phyloP scores from a whole-genome alignment of 208 protist genomes.

The Trypanosoma scelopori region DNA sequence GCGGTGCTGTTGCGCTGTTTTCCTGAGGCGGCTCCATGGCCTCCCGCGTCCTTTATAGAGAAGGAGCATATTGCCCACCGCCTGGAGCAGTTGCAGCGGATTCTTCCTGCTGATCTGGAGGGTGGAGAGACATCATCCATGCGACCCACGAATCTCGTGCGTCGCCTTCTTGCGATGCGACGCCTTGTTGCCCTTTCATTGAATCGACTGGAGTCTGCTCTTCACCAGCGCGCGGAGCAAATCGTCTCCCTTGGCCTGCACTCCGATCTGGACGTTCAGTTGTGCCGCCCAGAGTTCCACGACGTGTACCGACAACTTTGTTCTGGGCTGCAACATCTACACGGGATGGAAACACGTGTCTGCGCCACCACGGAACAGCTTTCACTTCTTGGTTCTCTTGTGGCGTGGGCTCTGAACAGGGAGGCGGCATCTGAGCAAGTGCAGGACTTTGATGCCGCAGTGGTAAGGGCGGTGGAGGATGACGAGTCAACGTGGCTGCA shows the following conservation, averaged over 20 bases:
- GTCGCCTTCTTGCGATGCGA: constrained; percentile 51
- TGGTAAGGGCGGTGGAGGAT: constrained; percentile 42
- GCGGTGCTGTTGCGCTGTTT: constrained; percentile 44
- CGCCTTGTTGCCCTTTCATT: constrained; percentile 55
- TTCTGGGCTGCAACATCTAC: constrained; percentile 45
- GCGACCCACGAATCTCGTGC: constrained; percentile 22
- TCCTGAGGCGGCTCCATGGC: constrained; percentile 50
- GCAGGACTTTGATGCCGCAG: constrained; percentile 26
- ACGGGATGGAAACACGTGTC: constrained; percentile 37
- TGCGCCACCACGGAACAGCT: constrained; percentile 27
- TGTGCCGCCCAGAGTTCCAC: constrained; percentile 52
- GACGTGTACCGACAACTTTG: constrained; percentile 46
- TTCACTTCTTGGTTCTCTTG: constrained; percentile 34
- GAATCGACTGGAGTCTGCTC: constrained; percentile 49
- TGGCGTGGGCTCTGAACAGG: constrained; percentile 43
- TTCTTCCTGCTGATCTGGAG: constrained; percentile 24
- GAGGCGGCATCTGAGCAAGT: constrained; percentile 6
- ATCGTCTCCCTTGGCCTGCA: constrained; percentile 47
- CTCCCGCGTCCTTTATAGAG: constrained; percentile 66
- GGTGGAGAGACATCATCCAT: not conserved
- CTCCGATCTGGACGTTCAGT: constrained; percentile 55
- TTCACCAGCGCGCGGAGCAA: constrained; percentile 69
- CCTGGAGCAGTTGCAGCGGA: constrained; percentile 41
- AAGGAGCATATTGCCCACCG: constrained; percentile 40
- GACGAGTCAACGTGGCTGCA: constrained; percentile 53